phyloP scores from a whole-genome alignment of 1,139 yeast species.

The Protomyces inundatus region DNA sequence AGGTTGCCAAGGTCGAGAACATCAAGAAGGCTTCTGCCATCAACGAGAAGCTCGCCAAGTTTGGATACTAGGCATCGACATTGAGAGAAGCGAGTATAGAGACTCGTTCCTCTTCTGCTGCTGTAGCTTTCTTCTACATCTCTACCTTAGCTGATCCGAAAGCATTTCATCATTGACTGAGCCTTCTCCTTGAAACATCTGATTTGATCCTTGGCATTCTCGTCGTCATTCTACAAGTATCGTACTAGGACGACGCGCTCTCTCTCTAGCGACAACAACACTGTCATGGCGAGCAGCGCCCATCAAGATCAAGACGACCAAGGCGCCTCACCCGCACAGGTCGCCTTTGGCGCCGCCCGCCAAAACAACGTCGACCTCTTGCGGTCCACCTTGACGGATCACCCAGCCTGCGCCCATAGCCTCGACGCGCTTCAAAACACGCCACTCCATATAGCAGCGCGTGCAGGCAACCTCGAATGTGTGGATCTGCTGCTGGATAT shows the following conservation, averaged over 20 bases:
- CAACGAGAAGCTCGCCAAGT: slow-evolving; percentile 68
- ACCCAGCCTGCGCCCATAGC: slow-evolving; percentile 61
- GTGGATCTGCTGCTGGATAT: slow-evolving; percentile 76
- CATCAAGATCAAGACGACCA: background rate
- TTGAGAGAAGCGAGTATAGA: background rate
- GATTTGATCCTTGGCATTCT: background rate
- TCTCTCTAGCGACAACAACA: background rate
- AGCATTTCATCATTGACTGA: background rate
- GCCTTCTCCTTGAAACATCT: background rate
- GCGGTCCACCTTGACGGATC: slow-evolving; percentile 34
- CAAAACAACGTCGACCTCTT: slow-evolving; percentile 19
- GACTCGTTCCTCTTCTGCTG: background rate
- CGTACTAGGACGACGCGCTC: too few species aligned
- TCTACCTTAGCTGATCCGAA: background rate
- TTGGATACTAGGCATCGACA: slow-evolving; percentile 57
- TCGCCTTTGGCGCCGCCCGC: slow-evolving; percentile 15
- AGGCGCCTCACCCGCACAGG: slow-evolving; percentile 19
- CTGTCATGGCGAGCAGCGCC: background rate
- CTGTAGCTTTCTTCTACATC: background rate
- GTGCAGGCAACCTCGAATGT: slow-evolving; percentile 70
- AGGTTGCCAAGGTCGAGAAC: slow-evolving; percentile 86
- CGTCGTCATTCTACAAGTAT: background rate
- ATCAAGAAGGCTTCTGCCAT: slow-evolving; percentile 71
- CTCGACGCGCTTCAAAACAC: slow-evolving; percentile 83
- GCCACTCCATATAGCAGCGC: slow-evolving; percentile 75